Evolutionary conservation across 176 grass and related monocot species (phyloP), one percentile per base, ranked within the genome.

Genomic region (Chrysopogon serrulatus): DNA sequence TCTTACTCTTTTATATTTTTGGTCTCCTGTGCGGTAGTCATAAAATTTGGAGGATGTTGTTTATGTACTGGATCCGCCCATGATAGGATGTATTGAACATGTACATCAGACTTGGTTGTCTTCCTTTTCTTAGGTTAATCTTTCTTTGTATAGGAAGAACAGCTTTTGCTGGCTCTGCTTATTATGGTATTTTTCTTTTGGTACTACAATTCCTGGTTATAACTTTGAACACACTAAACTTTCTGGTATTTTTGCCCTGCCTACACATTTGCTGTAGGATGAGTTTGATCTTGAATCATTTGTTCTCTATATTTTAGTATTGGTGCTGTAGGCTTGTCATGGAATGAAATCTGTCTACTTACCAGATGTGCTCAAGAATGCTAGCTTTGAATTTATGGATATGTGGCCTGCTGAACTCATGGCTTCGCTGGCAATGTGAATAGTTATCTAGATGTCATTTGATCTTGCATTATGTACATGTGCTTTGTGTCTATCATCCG

Each of bases 311-410:
- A 51, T 32, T 82, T 42, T 77, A 84, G 60, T 40, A 54, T 26
- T 23, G 0, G 5, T 8, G 31, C 41, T 49, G 41, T 28, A 36
- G 18, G 53, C 44, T 54, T 18, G 1, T 64, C 15, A 19, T 62
- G 66, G 48, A 64, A 65, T 65, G 59, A 21, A 75, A 34, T 64
- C 24, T 64, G 48, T 56, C 18, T 63, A 24, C 33, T 78, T 79
- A 27, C 27, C 34, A 17, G 33, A 36, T 5, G 75, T 76, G 4
- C 2, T 1, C 23, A 72, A 61, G 54, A 34, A 76, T 21, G 7
- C 64, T 65, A 19, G 6, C 59, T 63, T 71, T 86, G 31, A 41
- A 57, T 79, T 43, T 81, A 57, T 41, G 44, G 51, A 65, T 82
- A 4, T 11, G 3, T 42, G 18, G 19, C 32, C 71, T 82, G 12